These are phyloP conservation scores for Mycena pura DNA, from an alignment of 768 basidiomycete species.

Conservation along the genomic window DNA sequence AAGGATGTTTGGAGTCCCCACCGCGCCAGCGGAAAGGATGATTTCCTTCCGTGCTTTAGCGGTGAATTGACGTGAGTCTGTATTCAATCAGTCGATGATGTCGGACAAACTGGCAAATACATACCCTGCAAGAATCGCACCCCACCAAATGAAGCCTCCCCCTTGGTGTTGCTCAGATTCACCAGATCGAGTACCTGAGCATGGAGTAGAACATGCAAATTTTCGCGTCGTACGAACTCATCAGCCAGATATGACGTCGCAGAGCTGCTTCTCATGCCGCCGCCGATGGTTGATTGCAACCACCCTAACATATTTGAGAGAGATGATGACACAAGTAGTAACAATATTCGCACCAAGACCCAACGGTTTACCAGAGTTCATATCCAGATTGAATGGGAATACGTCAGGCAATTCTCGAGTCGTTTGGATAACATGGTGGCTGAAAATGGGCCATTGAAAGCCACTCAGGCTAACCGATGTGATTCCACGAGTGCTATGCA, in stretches of 20 bases:
- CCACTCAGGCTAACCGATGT: constrained; percentile 40
- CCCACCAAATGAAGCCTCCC: not conserved
- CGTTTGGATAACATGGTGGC: constrained; percentile 35
- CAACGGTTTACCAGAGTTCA: constrained; percentile 36
- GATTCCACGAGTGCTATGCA: constrained; percentile 44
- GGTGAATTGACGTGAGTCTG: not conserved
- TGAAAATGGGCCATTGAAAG: constrained; percentile 36
- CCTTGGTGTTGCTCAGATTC: not conserved
- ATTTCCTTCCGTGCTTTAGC: constrained; percentile 37
- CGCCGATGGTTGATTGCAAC: constrained; percentile 32
- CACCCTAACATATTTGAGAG: constrained; percentile 22
- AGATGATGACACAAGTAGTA: not conserved
- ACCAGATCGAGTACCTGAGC: constrained; percentile 29
- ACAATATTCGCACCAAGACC: constrained; percentile 30
- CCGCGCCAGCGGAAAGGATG: constrained; percentile 40
- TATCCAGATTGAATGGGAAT: constrained; percentile 38
- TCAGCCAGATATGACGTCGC: constrained; percentile 38
- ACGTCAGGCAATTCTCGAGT: constrained; percentile 34
- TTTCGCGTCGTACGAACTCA: constrained; percentile 30
- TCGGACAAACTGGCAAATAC: not conserved
- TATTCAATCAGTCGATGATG: not conserved
- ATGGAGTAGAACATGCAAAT: constrained; percentile 37
- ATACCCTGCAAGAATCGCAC: constrained; percentile 25
- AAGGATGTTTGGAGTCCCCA: constrained; percentile 35
- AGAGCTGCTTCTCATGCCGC: constrained; percentile 36